These are phyloP conservation scores for Globisporangium acanthophoron DNA, from an alignment of 352 stramenopile genomes.

Conservation along the genomic window DNA sequence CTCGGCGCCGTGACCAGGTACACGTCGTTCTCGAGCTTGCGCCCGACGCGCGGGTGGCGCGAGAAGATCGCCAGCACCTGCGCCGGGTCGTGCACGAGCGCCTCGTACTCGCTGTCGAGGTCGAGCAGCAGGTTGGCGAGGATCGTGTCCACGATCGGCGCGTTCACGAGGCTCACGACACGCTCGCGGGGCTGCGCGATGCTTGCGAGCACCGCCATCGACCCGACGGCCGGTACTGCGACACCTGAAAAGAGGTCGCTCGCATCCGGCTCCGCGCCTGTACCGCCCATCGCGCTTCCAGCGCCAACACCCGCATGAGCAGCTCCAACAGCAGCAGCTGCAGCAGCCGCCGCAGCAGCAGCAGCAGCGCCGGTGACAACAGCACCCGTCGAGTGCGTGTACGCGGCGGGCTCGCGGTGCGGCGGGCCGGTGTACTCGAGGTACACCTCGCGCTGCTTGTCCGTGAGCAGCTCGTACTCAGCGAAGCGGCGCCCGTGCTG, in stretches of 20 bases:
- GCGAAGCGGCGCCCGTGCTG: conserved; percentile 11
- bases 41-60: conserved; percentile 1
- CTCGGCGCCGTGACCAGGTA: conserved; percentile 5
- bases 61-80: conserved; percentile 6
- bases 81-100: conserved; percentile 9
- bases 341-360: neutral
- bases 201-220: neutral
- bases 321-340: neutral
- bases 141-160: conserved; percentile 13
- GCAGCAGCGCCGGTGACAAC: neutral
- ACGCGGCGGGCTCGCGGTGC: neutral
- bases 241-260: neutral
- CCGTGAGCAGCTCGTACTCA: conserved; percentile 13
- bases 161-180: conserved; percentile 10
- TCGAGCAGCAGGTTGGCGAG: conserved; percentile 12
- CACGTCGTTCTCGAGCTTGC: conserved; percentile 2
- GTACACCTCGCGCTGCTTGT: conserved; percentile 14
- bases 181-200: neutral
- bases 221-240: neutral
- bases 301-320: neutral
- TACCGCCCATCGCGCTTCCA: neutral
- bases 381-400: neutral
- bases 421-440: conserved; percentile 6
- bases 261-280: neutral
- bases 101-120: conserved; percentile 5